Evolutionary conservation across 176 grass and related monocot species (phyloP), one percentile per base, ranked within the genome.

Genomic region (Musa beccarii): DNA sequence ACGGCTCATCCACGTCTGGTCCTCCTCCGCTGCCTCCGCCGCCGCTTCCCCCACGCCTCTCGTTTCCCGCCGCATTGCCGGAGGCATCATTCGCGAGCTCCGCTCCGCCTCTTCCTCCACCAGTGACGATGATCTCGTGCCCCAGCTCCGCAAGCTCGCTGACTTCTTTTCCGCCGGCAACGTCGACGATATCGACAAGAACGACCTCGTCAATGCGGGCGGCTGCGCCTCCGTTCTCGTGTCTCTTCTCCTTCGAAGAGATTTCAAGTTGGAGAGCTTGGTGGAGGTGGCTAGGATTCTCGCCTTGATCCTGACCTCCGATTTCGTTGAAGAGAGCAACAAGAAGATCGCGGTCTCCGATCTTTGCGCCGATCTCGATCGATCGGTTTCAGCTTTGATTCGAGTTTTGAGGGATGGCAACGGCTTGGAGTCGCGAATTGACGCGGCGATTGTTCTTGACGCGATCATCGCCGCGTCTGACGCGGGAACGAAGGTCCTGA

Each of bases 151-250:
- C 21, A 57, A 82, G 79, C 84, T 99, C 0, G 88, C 90, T 0
- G 90, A 77, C 4, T 89, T 92, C 21, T 86, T 99, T 16, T 85
- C 80, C 16, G 84, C 89, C 43, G 88, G 87, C 53, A 88, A 99
- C 61, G 76, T 89, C 7, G 90, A 94, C 21, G 95, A 94, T 16
- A 91, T 94, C 72, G 88, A 89, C 15, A 99, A 92, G 85, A 92
- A 94, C 66, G 73, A 84, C 74, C 78, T 99, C 0, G 53, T 94
- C 2, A 75, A 80, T 77, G 80, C 86, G 29, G 86, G 86, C 55
- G 70, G 73, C 75, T 87, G 88, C 34, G 75, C 85, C 7, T 73
- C 87, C 63, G 74, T 83, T 5, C 74, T 99, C 19, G 76, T 83
- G 10, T 81, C 83, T n/a, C 81, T 90, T 11, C 78, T 99, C 8